Percentiles rank a stretch among this genome's conserved stretches.
Conservation (phyloP, 1,284 basidiomycete genomes). For the Malassezia japonica region DNA sequence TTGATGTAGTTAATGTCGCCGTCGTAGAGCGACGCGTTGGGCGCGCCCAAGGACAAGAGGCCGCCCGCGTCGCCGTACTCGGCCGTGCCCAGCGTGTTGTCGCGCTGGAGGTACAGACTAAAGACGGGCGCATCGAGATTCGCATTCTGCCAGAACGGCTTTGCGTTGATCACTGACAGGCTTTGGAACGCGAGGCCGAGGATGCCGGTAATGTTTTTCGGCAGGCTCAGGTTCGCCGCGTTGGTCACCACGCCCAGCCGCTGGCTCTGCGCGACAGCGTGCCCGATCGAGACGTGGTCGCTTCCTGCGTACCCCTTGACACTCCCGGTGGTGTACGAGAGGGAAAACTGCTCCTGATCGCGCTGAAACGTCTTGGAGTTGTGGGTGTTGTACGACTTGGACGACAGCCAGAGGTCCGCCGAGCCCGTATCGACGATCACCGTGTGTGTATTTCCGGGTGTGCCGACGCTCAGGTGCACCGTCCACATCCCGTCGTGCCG, state of each 20-base stretch:
- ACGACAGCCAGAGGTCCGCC: conserved; percentile 65
- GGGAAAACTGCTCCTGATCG: conserved; percentile 54
- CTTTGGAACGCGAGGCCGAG: conserved; percentile 49
- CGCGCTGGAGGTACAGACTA: neutral
- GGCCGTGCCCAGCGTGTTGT: neutral
- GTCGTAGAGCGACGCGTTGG: conserved; percentile 26
- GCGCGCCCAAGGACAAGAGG: conserved; percentile 33
- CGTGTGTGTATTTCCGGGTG: conserved; percentile 51
- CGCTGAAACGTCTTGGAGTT: conserved; percentile 29
- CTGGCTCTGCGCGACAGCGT: conserved; percentile 44
- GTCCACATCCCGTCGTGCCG: neutral
- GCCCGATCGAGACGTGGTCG: conserved; percentile 53
- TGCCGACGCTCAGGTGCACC: conserved; percentile 37
- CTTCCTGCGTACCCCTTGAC: conserved; percentile 61
- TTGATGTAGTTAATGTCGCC: conserved; percentile 26
- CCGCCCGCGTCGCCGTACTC: conserved; percentile 19
- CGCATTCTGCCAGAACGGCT: conserved; percentile 60
- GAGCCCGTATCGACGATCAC: conserved; percentile 63
- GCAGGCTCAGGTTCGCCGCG: conserved; percentile 40
- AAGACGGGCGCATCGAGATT: neutral
- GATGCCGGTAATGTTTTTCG: conserved; percentile 48
- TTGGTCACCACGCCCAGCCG: conserved; percentile 45
- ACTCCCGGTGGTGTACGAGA: conserved; percentile 71
- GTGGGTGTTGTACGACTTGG: conserved; percentile 33
- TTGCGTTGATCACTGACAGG: conserved; percentile 49